Base-by-base conservation (phyloP, 192 early-diverging fungal genomes). In the Coemansia sp. region DNA sequence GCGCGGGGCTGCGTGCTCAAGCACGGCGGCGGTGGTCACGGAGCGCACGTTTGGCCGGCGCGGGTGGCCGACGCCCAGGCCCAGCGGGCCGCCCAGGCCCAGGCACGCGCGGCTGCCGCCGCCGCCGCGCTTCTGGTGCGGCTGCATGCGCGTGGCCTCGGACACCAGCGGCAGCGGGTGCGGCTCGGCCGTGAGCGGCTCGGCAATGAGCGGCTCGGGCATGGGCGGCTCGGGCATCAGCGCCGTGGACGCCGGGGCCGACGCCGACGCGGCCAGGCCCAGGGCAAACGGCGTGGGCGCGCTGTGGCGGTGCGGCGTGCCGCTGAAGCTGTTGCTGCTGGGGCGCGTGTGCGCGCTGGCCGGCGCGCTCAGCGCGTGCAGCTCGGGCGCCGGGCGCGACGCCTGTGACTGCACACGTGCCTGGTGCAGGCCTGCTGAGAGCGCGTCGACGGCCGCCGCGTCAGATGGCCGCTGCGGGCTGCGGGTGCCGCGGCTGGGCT, bases 261-360 rank as follows among this genome's bases (percentile, higher is more conserved):
- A 75, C 23, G 71, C 38, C 9, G 71, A 62, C 26, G 48, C 27
- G n/a, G 53, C 42, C 29, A 23, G 47, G 12, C 61, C 61, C 21
- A 62, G 52, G 17, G 53, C n/a, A n/a, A 1, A 17, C n/a, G 1
- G 36, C 36, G 36, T 17, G 14, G 36, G 22, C 25, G n/a, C 27
- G 39, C 23, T 53, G 41, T 27, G 34, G 48, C 2, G 30, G 28
- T 38, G 42, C 25, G 45, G 12, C 30, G 32, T 28, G 38, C 68
- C 50, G 71, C 71, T 67, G 32, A 70, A 70, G 63, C 68, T 67
- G 45, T 64, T 64, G 58, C 64, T 64, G 61, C 50, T 64, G 9
- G 75, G 69, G 15, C 75, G 60, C 26, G 41, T 67, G 53, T 40
- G 2, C 35, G 63, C 53, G 6, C 58, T 30, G 5, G 58, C 50